A percentile compares a stretch with the other conserved stretches of the same genome.
Evolutionary conservation across 805 yeast species (phyloP).

Genomic region (Lachancea dasiensis): DNA sequence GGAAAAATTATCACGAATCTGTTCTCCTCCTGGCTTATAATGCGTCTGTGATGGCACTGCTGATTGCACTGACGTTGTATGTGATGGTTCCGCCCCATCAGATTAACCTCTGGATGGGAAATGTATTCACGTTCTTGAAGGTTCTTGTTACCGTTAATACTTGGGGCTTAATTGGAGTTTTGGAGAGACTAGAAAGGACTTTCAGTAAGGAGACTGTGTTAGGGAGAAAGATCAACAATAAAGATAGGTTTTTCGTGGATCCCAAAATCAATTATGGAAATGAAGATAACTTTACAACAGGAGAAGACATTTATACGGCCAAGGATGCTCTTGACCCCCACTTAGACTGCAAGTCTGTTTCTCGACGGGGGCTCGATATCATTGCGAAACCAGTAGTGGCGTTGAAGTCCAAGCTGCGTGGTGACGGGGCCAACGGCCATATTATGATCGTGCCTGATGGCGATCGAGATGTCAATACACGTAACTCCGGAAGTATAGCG

Average conservation of each 20-base stretch:
- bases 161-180: constrained; percentile 31
- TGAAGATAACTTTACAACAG: constrained; percentile 1
- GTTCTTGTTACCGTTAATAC: constrained; percentile 28
- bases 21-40: constrained; percentile 26
- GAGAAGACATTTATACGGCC: not conserved
- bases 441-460: no score
- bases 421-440: not conserved
- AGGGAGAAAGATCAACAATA: constrained; percentile 29
- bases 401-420: constrained; percentile 1
- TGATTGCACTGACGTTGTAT: constrained; percentile 17
- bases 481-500: no score
- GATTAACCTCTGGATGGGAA: constrained; percentile 21
- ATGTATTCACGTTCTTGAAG: constrained; percentile 19
- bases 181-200: constrained; percentile 25
- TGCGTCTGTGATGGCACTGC: constrained; percentile 14
- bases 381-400: constrained; percentile 3
- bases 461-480: no score
- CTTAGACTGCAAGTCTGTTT: no score
- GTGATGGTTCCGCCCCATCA: constrained; percentile 9
- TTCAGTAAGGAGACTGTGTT: constrained; percentile 26
- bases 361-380: not conserved
- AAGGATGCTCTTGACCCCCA: no score
- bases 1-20: constrained; percentile 26
- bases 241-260: constrained; percentile 26
- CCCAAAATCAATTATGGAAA: constrained; percentile 18